A percentile compares a stretch with the other conserved stretches of the same genome.
Evolutionary conservation across 352 stramenopile species (phyloP).

Genomic region (Pythium chondricola): DNA sequence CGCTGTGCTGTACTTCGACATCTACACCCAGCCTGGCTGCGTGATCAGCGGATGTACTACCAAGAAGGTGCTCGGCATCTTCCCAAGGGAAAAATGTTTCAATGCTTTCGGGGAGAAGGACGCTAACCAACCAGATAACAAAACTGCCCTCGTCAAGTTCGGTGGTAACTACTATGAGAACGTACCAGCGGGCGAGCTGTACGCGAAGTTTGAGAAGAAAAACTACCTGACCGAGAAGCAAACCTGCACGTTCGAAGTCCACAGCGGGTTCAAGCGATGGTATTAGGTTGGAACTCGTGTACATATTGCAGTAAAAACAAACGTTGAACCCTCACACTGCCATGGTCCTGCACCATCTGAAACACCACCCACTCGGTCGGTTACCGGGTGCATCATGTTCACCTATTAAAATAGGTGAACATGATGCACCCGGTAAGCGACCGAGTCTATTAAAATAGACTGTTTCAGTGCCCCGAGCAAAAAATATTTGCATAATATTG

Average conservation of each 20-base stretch:
- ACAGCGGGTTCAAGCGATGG: constrained; percentile 49
- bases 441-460: no score
- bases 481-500: no score
- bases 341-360: no score
- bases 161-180: constrained; percentile 55
- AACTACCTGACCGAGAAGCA: constrained; percentile 41
- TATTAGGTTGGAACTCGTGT: constrained; percentile 1
- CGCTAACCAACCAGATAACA: constrained; percentile 31
- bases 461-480: no score
- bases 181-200: constrained; percentile 42
- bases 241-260: constrained; percentile 44
- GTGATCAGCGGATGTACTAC: constrained; percentile 34
- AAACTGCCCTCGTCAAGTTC: constrained; percentile 35
- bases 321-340: no score
- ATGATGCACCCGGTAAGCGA: no score
- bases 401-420: no score
- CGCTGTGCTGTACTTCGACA: constrained; percentile 34
- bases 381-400: no score
- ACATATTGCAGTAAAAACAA: no score
- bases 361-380: no score
- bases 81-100: constrained; percentile 40
- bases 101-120: constrained; percentile 27
- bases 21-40: constrained; percentile 44
- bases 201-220: constrained; percentile 44
- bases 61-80: constrained; percentile 25